These are phyloP conservation scores for Lathyrus oleraceus DNA, from an alignment of 306 rosid genomes.

Conservation along the genomic window DNA sequence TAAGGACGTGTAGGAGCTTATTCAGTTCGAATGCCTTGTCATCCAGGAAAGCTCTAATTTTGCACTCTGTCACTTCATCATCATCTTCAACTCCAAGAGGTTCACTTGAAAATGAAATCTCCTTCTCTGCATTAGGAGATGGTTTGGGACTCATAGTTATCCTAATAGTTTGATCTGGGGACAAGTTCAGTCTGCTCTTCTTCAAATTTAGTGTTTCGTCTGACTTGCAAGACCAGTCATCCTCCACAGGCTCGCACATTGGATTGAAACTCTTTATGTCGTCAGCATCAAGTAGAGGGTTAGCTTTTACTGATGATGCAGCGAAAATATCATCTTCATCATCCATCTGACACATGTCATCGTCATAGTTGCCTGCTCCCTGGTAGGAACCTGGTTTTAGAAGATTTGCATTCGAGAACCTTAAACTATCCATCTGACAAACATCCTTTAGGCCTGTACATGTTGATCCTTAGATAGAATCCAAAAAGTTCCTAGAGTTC, in stretches of 20 bases:
- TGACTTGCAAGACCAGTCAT: conserved; percentile 67
- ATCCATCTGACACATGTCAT: conserved; percentile 82
- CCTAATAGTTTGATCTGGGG: no score
- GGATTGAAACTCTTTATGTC: conserved; percentile 85
- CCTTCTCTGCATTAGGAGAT: no score
- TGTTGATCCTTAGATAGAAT: conserved; percentile 52
- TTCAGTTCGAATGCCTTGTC: no score
- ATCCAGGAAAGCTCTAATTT: no score
- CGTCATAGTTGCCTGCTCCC: conserved; percentile 53
- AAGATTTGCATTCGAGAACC: conserved; percentile 54
- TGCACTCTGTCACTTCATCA: no score
- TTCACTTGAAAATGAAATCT: no score
- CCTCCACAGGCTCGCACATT: conserved; percentile 75
- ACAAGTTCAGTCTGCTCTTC: no score
- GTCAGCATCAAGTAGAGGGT: conserved; percentile 44
- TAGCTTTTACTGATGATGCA: conserved; percentile 56
- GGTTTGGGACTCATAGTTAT: no score
- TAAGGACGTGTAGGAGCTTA: no score
- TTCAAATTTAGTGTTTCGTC: no score
- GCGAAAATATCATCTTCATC: conserved; percentile 58
- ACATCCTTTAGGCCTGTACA: conserved; percentile 73
- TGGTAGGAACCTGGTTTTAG: conserved; percentile 50
- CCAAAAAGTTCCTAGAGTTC: conserved; percentile 52
- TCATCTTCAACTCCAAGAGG: no score
- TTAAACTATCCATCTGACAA: no score